phyloP scores from a whole-genome alignment of 2,329 filamentous ascomycete species.

The Monosporascus sp. region DNA sequence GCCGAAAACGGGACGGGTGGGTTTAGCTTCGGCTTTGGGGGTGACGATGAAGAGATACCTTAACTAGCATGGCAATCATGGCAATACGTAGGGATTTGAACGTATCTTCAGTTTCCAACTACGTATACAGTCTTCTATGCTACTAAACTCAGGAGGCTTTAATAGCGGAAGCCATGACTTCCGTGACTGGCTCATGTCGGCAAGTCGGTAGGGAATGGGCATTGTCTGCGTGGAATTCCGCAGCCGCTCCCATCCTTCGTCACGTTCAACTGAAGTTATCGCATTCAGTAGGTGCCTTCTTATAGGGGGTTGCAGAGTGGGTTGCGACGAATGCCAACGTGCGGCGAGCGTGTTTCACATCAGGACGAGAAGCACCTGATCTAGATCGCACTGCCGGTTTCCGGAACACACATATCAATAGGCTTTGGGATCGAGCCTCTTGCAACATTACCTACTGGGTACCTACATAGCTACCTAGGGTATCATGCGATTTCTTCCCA shows the following conservation, averaged over 20 bases:
- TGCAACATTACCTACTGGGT: too few relatives aligned
- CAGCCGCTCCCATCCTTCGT: background rate
- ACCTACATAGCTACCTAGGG: too few relatives aligned
- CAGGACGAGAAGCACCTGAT: background rate
- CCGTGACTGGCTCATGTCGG: too few relatives aligned
- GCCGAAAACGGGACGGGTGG: constrained; percentile 27
- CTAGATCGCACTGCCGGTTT: background rate
- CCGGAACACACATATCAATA: background rate
- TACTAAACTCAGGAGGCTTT: too few relatives aligned
- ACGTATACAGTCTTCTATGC: too few relatives aligned
- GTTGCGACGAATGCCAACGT: background rate
- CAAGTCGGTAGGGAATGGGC: too few relatives aligned
- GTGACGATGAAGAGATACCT: constrained; percentile 40
- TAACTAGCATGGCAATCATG: constrained; percentile 14
- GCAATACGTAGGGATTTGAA: too few relatives aligned
- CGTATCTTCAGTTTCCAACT: background rate
- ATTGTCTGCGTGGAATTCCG: background rate
- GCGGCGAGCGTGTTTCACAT: background rate
- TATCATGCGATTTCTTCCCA: too few relatives aligned
- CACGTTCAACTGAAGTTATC: background rate
- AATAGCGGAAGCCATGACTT: too few relatives aligned
- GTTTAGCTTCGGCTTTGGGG: constrained; percentile 54
- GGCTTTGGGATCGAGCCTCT: too few relatives aligned
- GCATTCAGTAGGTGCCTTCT: background rate
- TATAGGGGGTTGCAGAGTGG: background rate